Percentiles rank a stretch among this genome's conserved stretches.
These are phyloP conservation scores for Coemansia guatemalensis DNA, from an alignment of 192 early-diverging fungal species.

Conservation along the genomic window DNA sequence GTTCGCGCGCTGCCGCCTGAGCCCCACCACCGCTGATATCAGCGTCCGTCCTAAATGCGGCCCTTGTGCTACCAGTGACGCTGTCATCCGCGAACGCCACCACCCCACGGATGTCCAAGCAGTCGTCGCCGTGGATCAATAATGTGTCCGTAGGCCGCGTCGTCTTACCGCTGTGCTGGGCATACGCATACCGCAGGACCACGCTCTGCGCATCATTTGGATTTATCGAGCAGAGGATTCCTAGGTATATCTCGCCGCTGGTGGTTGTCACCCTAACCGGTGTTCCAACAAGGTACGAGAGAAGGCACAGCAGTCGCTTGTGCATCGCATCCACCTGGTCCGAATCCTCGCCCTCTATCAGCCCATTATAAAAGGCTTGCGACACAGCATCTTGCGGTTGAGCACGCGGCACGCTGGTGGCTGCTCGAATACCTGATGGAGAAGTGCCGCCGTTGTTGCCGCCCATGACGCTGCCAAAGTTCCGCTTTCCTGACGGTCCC, in stretches of 20 bases:
- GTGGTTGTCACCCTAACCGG: conserved; percentile 30
- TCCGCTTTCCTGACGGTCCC: conserved; percentile 2
- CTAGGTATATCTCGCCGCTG: conserved; percentile 23
- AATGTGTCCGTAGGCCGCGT: conserved; percentile 35
- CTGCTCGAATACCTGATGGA: conserved; percentile 3
- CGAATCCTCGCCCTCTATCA: conserved; percentile 45
- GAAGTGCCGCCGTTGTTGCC: conserved; percentile 6
- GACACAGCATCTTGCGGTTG: conserved; percentile 8
- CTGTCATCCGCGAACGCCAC: conserved; percentile 23
- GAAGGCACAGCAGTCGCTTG: conserved; percentile 41
- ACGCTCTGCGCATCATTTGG: conserved; percentile 52
- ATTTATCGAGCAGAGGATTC: conserved; percentile 48
- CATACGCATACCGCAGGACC: conserved; percentile 45
- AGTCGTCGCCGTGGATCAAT: conserved; percentile 42
- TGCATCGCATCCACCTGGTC: conserved; percentile 51
- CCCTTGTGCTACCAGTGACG: conserved; percentile 6
- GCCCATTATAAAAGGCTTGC: background rate
- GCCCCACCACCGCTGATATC: conserved; percentile 74
- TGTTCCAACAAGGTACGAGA: conserved; percentile 43
- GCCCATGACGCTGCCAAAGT: background rate
- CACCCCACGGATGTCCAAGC: conserved; percentile 32
- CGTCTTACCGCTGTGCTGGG: conserved; percentile 20
- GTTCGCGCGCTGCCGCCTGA: conserved; percentile 72
- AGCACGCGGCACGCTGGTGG: background rate
- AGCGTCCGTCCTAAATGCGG: conserved; percentile 81